Evolutionary conservation across 352 stramenopile species (phyloP).

Genomic region (Globisporangium nodosum): DNA sequence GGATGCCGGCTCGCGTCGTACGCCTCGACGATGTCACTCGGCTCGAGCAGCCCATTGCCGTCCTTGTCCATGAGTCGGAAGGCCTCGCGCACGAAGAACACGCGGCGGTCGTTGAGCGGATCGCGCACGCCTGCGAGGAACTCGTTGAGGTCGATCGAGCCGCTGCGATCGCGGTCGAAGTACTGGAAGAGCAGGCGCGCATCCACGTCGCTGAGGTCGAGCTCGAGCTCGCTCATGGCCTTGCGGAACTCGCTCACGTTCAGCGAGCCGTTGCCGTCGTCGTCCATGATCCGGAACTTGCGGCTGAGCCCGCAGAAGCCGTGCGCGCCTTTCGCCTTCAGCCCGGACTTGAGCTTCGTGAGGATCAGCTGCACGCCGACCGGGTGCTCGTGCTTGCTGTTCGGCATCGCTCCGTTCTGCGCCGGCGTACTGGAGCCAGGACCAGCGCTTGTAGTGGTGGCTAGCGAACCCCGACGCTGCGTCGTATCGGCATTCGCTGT

Average conservation of each 20-base stretch:
- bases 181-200: constrained; percentile 71
- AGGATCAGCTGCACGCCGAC: constrained; percentile 61
- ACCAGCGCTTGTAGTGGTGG: neutral
- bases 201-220: constrained; percentile 54
- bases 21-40: constrained; percentile 67
- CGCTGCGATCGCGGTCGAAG: constrained; percentile 79
- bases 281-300: constrained; percentile 71
- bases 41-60: constrained; percentile 65
- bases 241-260: constrained; percentile 75
- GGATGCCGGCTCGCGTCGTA: constrained; percentile 86
- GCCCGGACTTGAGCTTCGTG: constrained; percentile 28
- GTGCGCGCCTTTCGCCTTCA: constrained; percentile 55
- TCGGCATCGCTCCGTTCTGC: neutral
- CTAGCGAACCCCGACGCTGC: neutral
- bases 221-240: constrained; percentile 43
- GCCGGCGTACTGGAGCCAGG: neutral
- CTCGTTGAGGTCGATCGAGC: constrained; percentile 77
- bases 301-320: constrained; percentile 77
- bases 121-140: constrained; percentile 81
- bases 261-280: constrained; percentile 67
- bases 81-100: constrained; percentile 69
- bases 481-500: neutral
- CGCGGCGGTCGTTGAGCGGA: constrained; percentile 57
- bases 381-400: constrained; percentile 24
- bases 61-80: constrained; percentile 84